Evolutionary conservation across 495 filamentous ascomycete genomes (phyloP), one percentile per base, ranked within the genome.

Genomic region (Mycothermus thermophilus): DNA sequence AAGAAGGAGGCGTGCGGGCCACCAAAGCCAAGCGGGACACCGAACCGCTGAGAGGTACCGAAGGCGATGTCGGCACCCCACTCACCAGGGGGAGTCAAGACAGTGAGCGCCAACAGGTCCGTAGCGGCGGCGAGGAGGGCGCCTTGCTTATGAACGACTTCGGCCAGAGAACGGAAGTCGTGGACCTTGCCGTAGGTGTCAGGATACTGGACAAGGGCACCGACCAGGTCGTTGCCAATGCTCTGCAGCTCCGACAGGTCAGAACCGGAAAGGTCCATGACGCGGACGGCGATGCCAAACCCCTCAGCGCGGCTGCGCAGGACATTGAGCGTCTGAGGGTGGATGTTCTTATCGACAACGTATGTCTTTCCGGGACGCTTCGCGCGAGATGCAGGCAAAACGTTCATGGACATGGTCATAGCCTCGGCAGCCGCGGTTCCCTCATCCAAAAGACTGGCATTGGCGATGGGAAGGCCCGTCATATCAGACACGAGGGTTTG

Each of bases 1-100:
- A 97, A 94, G 73, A 97, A 97, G 18, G 92, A 90, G 22, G 90
- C 90, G 54, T 96, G 92, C 14, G 90, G 90, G 13, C 90, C 90
- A 52, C 90, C 90, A 50, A 79, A 93, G 27, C 92, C 90, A 53
- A 96, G 74, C 2, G 90, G 90, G 3, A 97, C 85, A 53, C 90
- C 90, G 42, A 97, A 76, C 37, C 90, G 65, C 63, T 97, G 90
- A n/a, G 90, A 74, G 54, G 79, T 95, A 35, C 90, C 90, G 56
- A 97, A 93, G 5, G 88, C 90, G 46, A 97, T 88, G 57, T 97
- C 90, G 4, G 90, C 90, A 11, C 90, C 90, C 62, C 90, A 94
- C 52, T 97, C 92, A 9, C 87, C 88, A 2, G 90, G 90, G 1
- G 90, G 84, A 40, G 81, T 93, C 19, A 97, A 66, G 7, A 90